Base-by-base conservation (phyloP, 768 basidiomycete genomes). In the Mrakia frigida region DNA sequence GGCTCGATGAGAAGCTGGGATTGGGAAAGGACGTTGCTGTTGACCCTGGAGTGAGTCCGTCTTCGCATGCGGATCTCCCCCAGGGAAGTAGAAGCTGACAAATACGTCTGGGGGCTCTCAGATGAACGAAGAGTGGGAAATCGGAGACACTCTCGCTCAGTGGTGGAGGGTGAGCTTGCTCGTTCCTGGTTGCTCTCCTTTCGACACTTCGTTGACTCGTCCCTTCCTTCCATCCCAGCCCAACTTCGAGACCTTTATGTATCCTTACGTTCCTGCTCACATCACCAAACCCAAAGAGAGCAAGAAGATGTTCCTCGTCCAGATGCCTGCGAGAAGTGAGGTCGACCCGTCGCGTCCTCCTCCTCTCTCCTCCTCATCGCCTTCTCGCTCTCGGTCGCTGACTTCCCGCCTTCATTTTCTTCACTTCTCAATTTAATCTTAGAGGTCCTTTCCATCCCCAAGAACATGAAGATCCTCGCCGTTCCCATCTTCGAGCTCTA, bases 221-320 rank as follows among this genome's bases (percentile, higher is more conserved):
- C n/a, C 3, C 13, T 14, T 37, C 11, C 33, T 37, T 65, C 35
- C 1, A 41, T 11, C 10, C 2, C 35, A 65, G 63, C 96, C 39
- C 0, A 97, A 97, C 82, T 99, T 97, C 80, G 97, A 99, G 85
- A 95, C 94, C 0, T 98, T 98, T 84, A 95, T 95, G 94, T 97
- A 96, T 80, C 94, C 94, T 0, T 95, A 94, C 82, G 87, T 94
- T 74, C 95, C 94, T 0, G 92, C 94, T 23, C 97, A 99, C 84
- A 92, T 97, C 78, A 94, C 93, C 50, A 94, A 95, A 82, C 97
- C 96, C 13, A 99, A 99, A 85, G 96, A 99, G 82, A 92, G 93
- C 86, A 98, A 98, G 85, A 96, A 95, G 81, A 86, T 97, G 50
- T 98, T 92, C 85, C 85, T 98, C 41, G 92, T 98, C 5, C 92